Base-by-base conservation (phyloP, 306 rosid genomes). In the Medicago lupulina region DNA sequence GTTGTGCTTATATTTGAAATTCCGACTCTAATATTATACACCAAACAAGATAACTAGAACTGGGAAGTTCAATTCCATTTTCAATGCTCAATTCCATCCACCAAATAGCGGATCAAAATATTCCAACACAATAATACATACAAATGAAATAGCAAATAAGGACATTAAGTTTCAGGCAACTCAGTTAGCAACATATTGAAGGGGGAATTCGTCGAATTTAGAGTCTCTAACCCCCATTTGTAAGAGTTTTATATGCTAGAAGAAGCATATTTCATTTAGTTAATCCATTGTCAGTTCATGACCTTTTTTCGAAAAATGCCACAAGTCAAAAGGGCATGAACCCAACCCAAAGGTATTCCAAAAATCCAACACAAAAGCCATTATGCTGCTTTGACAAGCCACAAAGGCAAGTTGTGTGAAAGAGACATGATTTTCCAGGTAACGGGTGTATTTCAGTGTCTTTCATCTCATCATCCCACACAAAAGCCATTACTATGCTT, bases 11-110 rank as follows among this genome's bases (percentile, higher is more conserved):
- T 9, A 40, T 38, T 16, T 39, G 15, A 65, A 65, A 39, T 16
- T 38, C 17, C 5, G 28, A 65, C 28, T 65, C 34, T 17, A 65
- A 39, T 40, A 39, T 9, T 9, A 64, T 28, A 65, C 50, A 65
- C 15, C 28, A 39, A 65, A 65, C 70, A 65, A 16, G 70, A 65
- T 65, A 64, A 39, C 25, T 38, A 8, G 70, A 39, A 39, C 50
- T 39, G 51, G 70, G 50, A 38, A 40, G 34, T 65, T 65, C 31
- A 17, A 39, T 39, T 38, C 15, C 28, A 17, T 38, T 38, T 58
- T 58, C 39, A 58, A 57, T 15, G 69, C 13, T 16, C 25, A 63
- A n/a, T 16, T 34, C 8, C 49, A 64, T 64, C 46, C 70, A 38
- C 70, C 50, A 64, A 64, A 64, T 64, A 23, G 49, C 15, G n/a